phyloP scores from a whole-genome alignment of 768 basidiomycete species.

The Agaricus subrufescens region DNA sequence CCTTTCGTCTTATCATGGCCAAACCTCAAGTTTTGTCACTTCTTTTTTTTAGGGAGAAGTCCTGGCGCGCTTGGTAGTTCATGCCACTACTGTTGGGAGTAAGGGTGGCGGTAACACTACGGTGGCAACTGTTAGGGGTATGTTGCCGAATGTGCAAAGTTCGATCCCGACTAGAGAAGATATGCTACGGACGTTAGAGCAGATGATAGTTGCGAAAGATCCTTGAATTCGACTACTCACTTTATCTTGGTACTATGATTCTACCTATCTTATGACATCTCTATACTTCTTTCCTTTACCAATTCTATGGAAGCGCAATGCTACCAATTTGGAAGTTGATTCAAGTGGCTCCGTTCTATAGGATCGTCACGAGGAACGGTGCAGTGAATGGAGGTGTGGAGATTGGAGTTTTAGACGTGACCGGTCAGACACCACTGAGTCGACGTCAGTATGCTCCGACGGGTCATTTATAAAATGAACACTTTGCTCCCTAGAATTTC shows the following conservation, averaged over 20 bases:
- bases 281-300: too few species aligned
- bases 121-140: background rate
- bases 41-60: constrained; percentile 62
- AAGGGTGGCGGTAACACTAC: constrained; percentile 8
- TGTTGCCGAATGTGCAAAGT: background rate
- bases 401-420: background rate
- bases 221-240: background rate
- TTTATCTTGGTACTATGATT: background rate
- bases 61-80: constrained; percentile 69
- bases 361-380: too few species aligned
- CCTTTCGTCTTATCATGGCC: background rate
- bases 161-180: constrained; percentile 27
- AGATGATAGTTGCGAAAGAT: constrained; percentile 24
- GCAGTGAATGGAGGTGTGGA: background rate
- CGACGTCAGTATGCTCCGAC: background rate
- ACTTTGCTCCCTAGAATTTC: background rate
- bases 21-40: background rate
- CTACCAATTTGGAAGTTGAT: too few species aligned
- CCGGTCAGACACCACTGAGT: background rate
- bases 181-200: constrained; percentile 34
- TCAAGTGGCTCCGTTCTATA: background rate
- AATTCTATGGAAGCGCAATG: too few species aligned
- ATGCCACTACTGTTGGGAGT: constrained; percentile 38
- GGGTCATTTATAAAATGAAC: background rate
- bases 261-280: too few species aligned